A percentile compares a stretch with the other conserved stretches of the same genome.
Conservation (phyloP, 495 filamentous ascomycete genomes). For the Jackrogersella minutella region DNA sequence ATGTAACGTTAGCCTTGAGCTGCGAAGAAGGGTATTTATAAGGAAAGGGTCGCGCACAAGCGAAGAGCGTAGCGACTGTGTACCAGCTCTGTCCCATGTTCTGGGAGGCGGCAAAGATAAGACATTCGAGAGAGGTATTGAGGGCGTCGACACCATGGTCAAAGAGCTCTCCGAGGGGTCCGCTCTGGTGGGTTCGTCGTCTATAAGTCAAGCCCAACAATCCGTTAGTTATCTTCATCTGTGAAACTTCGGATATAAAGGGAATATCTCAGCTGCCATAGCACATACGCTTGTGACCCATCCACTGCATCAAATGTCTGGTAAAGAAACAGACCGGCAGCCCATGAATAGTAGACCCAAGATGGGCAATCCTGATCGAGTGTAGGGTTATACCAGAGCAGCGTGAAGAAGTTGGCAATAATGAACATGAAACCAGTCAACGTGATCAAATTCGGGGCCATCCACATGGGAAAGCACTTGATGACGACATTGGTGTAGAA, state of each 20-base stretch:
- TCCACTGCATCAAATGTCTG: conserved; percentile 99
- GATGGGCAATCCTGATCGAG: conserved; percentile 90
- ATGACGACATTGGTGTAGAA: conserved; percentile 97
- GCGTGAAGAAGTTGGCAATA: conserved; percentile 86
- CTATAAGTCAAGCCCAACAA: conserved; percentile 48
- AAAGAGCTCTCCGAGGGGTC: conserved; percentile 94
- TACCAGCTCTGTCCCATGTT: conserved; percentile 94
- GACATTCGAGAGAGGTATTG: conserved; percentile 91
- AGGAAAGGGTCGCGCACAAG: too few relatives aligned
- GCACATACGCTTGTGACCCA: conserved; percentile 84
- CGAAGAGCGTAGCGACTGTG: conserved; percentile 85
- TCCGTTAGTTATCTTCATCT: conserved; percentile 27
- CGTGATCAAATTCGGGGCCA: conserved; percentile 90
- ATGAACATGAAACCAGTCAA: conserved; percentile 91
- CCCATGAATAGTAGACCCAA: conserved; percentile 95
- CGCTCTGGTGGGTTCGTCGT: conserved; percentile 88
- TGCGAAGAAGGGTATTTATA: too few relatives aligned
- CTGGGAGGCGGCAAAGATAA: conserved; percentile 89
- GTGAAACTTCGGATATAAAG: neutral
- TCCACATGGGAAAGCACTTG: conserved; percentile 89
- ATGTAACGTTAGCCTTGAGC: too few relatives aligned
- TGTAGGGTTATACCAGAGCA: conserved; percentile 96
- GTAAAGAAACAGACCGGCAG: conserved; percentile 89
- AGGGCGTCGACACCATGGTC: conserved; percentile 97
- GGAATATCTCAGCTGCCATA: neutral